Conservation (phyloP, 2,329 filamentous ascomycete species). For the Mycosphaerella sp. region DNA sequence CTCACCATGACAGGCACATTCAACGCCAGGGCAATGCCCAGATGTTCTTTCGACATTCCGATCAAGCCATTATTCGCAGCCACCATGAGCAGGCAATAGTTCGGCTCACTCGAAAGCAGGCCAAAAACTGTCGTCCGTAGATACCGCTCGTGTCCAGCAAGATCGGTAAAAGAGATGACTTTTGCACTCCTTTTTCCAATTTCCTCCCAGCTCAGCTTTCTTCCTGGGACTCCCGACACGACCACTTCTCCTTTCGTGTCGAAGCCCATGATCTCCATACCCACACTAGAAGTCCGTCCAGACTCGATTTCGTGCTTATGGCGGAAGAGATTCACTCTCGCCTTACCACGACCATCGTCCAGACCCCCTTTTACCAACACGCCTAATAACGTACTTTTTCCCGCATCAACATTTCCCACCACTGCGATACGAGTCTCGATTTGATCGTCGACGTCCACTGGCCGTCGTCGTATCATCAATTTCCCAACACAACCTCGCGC, state of each 20-base stretch:
- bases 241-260: slow-evolving; percentile 80
- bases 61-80: slow-evolving; percentile 96
- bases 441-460: slow-evolving; percentile 70
- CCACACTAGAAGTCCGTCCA: slow-evolving; percentile 89
- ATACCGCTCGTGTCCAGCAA: slow-evolving; percentile 94
- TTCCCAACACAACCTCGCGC: slow-evolving; percentile 77
- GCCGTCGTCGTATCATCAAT: slow-evolving; percentile 69
- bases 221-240: slow-evolving; percentile 70
- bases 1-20: slow-evolving; percentile 88
- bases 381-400: slow-evolving; percentile 92
- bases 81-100: slow-evolving; percentile 97
- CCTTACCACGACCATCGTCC: slow-evolving; percentile 89
- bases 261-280: slow-evolving; percentile 99
- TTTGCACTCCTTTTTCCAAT: slow-evolving; percentile 92
- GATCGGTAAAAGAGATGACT: slow-evolving; percentile 91
- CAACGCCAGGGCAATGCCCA: slow-evolving; percentile 86
- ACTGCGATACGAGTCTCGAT: slow-evolving; percentile 96
- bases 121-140: slow-evolving; percentile 95
- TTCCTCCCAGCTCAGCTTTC: slow-evolving; percentile 93
- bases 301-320: slow-evolving; percentile 98
- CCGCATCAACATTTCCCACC: slow-evolving; percentile 94
- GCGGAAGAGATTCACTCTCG: slow-evolving; percentile 89
- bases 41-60: slow-evolving; percentile 90
- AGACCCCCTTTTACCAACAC: slow-evolving; percentile 93
- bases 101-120: slow-evolving; percentile 85